Evolutionary conservation across 2,329 filamentous ascomycete species (phyloP), one percentile per base, ranked within the genome.

Genomic region (Thermoascus crustaceus): DNA sequence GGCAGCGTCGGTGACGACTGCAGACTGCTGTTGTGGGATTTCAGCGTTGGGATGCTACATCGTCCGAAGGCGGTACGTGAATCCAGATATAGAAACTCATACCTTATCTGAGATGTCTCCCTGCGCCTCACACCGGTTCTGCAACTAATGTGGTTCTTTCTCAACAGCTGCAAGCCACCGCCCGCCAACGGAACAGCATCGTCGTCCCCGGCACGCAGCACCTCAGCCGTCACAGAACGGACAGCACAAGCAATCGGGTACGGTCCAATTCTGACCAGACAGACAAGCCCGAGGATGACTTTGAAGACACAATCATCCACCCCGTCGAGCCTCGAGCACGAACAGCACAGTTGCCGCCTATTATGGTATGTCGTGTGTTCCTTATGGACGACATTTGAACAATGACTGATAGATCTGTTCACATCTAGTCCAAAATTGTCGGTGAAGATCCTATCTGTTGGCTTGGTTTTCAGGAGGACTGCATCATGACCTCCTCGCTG

Each of bases 1-100:
- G 91, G 91, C 19, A 94, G 86, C 51, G 89, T 98, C 1, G 91
- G 89, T 9, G 89, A 96, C 56, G 91, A 98, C 57, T 85, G 88
- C 50, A 75, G 87, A 38, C 68, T 98, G 11, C 76, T 94, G 40
- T 68, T 98, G 8, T 98, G 91, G 91, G 91, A 98, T 66, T 98
- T 98, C 58, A 94, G 82, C 46, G 86, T 94, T 26, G 87, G 87
- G 49, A 96, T 96, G 89, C 71, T 98, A 50, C 85, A 93, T 60
- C 76, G 88, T 41, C 89, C 91, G 13, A 89, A 89, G 64, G 81
- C 77, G 47, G 83, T 87, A 67, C 54, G 82, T 74, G 26, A 18
- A 34, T 33, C 42, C 25, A 33, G 27, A 33, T 19, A 19, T 22
- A 25, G 38, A 20, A 26, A 20, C 51, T 46, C 43, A 44, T 4